Percentiles rank a stretch among this genome's conserved stretches.
Evolutionary conservation across 495 filamentous ascomycete species (phyloP).

Genomic region (Hypoxylon subgilvum): DNA sequence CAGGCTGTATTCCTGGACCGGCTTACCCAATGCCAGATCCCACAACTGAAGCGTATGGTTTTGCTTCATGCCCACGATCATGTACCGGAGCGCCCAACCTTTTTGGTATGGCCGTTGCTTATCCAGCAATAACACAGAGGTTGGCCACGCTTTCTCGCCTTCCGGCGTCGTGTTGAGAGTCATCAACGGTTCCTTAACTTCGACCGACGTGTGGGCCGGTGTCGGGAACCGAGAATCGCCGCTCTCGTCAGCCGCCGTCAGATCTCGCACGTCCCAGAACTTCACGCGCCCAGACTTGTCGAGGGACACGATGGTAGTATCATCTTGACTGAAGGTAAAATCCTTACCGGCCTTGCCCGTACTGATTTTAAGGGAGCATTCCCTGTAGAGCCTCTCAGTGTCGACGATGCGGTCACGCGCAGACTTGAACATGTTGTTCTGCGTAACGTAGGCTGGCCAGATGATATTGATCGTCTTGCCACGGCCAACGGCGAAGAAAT

Average conservation of each 20-base stretch:
- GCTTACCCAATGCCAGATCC: slow-evolving; percentile 94
- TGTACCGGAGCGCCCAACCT: slow-evolving; percentile 84
- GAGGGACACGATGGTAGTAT: slow-evolving; percentile 89
- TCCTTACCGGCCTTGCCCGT: slow-evolving; percentile 99
- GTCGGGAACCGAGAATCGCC: slow-evolving; percentile 58
- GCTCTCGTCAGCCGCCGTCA: slow-evolving; percentile 64
- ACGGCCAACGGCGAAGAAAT: slow-evolving; percentile 92
- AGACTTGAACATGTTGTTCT: slow-evolving; percentile 70
- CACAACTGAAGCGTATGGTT: slow-evolving; percentile 98
- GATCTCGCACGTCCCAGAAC: slow-evolving; percentile 92
- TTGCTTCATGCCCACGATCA: slow-evolving; percentile 97
- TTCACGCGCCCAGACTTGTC: slow-evolving; percentile 94
- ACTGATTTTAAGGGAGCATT: slow-evolving; percentile 86
- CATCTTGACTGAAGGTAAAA: slow-evolving; percentile 95
- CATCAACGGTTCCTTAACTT: slow-evolving; percentile 77
- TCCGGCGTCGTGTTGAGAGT: slow-evolving; percentile 79
- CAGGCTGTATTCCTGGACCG: slow-evolving; percentile 94
- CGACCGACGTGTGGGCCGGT: slow-evolving; percentile 62
- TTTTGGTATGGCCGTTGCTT: slow-evolving; percentile 90
- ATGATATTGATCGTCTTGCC: slow-evolving; percentile 95
- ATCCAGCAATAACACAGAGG: slow-evolving; percentile 92
- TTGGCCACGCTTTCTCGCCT: slow-evolving; percentile 89
- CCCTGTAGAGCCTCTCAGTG: slow-evolving; percentile 81
- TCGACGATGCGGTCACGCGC: slow-evolving; percentile 77
- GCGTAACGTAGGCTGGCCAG: slow-evolving; percentile 76